Percentiles rank a stretch among this genome's conserved stretches.
Evolutionary conservation across 805 yeast species (phyloP).

Genomic region (Saturnispora silvae): DNA sequence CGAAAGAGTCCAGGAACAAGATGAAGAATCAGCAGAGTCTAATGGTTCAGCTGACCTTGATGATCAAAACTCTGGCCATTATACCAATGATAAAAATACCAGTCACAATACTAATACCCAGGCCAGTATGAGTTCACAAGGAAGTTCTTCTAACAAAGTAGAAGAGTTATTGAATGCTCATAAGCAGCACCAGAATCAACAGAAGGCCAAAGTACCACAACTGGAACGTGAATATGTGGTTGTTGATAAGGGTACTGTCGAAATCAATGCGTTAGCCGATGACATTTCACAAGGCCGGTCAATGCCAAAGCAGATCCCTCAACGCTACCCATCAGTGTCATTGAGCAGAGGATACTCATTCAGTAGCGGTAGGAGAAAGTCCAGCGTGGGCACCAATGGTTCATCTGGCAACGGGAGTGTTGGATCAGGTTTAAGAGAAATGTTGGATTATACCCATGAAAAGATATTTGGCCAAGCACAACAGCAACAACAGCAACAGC

Average conservation of each 20-base stretch:
- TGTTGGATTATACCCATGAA: conserved; percentile 78
- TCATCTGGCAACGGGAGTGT: conserved; percentile 23
- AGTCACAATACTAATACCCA: neutral
- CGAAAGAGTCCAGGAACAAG: conserved; percentile 10
- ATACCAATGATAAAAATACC: neutral
- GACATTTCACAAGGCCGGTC: conserved; percentile 50
- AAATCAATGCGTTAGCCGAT: conserved; percentile 91
- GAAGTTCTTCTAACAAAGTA: conserved; percentile 3
- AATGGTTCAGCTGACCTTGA: conserved; percentile 5
- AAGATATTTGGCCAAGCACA: conserved; percentile 56
- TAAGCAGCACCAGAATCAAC: conserved; percentile 2
- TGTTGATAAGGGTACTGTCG: conserved; percentile 89
- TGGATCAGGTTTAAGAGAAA: conserved; percentile 75
- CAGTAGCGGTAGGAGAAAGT: conserved; percentile 36
- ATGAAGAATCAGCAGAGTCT: neutral
- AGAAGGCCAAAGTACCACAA: neutral
- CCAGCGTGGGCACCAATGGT: conserved; percentile 48
- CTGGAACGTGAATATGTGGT: conserved; percentile 85
- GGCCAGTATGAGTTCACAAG: neutral
- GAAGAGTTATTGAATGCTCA: conserved; percentile 10
- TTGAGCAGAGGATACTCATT: conserved; percentile 7
- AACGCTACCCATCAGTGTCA: conserved; percentile 3
- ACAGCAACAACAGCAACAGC: neutral
- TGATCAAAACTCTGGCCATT: neutral
- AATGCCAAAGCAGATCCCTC: conserved; percentile 7